These are phyloP conservation scores for Carex kokanica DNA, from an alignment of 176 grass and related monocot species.

Conservation along the genomic window DNA sequence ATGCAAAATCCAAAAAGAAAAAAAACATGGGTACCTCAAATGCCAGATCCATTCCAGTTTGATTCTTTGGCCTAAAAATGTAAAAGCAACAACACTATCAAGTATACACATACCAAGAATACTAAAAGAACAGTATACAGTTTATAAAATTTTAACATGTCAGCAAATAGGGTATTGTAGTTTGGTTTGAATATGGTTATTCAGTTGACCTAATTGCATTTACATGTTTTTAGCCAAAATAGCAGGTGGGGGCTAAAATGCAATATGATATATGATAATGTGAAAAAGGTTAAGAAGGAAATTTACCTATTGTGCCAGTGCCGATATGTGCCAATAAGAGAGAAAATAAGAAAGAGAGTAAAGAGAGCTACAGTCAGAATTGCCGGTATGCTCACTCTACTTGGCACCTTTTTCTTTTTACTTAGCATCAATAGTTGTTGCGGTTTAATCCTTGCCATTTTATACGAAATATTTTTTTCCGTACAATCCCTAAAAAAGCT, in stretches of 20 bases:
- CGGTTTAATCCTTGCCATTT: slow-evolving; percentile 73
- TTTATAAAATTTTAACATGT: neutral
- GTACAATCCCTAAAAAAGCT: neutral
- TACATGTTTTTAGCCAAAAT: neutral
- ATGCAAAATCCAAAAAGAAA: neutral
- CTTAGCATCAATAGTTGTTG: slow-evolving; percentile 73
- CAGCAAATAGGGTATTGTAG: neutral
- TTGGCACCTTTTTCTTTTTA: slow-evolving; percentile 61
- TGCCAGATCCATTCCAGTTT: slow-evolving; percentile 15
- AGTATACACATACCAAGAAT: neutral
- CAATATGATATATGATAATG: neutral
- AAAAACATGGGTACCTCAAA: slow-evolving; percentile 26
- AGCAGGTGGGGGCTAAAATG: neutral
- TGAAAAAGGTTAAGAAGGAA: slow-evolving; percentile 19
- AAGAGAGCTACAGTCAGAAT: slow-evolving; percentile 57
- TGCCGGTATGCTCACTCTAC: slow-evolving; percentile 52
- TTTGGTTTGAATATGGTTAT: neutral
- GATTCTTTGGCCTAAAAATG: slow-evolving; percentile 15
- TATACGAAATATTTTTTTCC: neutral
- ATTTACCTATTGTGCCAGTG: slow-evolving; percentile 55
- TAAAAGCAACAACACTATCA: slow-evolving; percentile 19
- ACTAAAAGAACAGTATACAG: neutral
- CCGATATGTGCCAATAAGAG: slow-evolving; percentile 51
- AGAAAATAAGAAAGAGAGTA: slow-evolving; percentile 53
- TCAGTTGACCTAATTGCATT: neutral